Evolutionary conservation across 108 stramenopile genomes (phyloP).

Genomic region (Mediolabrus comicus): DNA sequence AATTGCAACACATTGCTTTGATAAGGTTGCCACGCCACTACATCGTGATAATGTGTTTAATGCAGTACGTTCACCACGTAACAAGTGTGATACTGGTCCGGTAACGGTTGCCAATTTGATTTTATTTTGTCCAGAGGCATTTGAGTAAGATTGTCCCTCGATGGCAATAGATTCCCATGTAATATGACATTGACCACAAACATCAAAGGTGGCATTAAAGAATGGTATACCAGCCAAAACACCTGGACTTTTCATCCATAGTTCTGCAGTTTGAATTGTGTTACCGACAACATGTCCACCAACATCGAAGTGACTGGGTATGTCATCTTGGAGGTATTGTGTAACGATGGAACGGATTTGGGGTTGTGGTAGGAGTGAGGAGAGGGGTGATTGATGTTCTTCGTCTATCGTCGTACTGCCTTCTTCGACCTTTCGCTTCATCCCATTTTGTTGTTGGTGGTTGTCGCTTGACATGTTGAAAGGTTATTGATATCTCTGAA

Average conservation of each 20-base stretch:
- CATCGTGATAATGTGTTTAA: constrained; percentile 93
- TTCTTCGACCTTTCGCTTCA: background rate
- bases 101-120: constrained; percentile 85
- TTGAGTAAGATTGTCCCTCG: constrained; percentile 58
- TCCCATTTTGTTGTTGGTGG: no score
- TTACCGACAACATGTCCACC: constrained; percentile 95
- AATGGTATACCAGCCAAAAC: constrained; percentile 95
- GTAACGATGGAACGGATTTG: constrained; percentile 42
- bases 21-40: constrained; percentile 93
- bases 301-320: constrained; percentile 93
- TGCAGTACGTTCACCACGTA: constrained; percentile 96
- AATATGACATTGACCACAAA: constrained; percentile 75
- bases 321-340: constrained; percentile 91
- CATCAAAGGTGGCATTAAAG: constrained; percentile 85
- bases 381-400: constrained; percentile 16
- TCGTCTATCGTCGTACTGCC: background rate
- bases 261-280: constrained; percentile 50
- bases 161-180: constrained; percentile 73
- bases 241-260: constrained; percentile 85
- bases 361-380: constrained; percentile 46
- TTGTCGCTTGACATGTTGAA: no score
- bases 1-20: constrained; percentile 49
- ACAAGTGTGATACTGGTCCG: constrained; percentile 83
- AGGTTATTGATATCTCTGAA: no score
- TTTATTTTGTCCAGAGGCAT: constrained; percentile 46